Evolutionary conservation across 1,284 basidiomycete genomes (phyloP).

Genomic region (Crucibulum parvulum): DNA sequence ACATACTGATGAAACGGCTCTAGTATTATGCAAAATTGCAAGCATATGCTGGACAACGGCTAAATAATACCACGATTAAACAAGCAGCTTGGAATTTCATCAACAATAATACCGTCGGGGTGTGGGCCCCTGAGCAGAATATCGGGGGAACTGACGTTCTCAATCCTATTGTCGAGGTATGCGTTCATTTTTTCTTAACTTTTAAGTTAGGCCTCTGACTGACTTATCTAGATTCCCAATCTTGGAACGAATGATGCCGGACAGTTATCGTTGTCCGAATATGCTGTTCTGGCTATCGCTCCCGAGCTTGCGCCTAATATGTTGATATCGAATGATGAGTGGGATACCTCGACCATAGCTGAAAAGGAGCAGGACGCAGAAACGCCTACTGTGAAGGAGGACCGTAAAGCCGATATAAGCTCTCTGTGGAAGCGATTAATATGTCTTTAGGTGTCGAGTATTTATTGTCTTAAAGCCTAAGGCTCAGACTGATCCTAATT

Average conservation of each 20-base stretch:
- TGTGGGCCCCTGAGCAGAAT: slow-evolving; percentile 38
- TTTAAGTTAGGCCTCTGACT: background rate
- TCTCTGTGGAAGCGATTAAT: background rate
- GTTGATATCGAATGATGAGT: background rate
- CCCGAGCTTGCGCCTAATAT: slow-evolving; percentile 35
- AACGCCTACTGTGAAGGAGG: background rate
- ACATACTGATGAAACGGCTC: background rate
- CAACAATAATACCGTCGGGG: slow-evolving; percentile 38
- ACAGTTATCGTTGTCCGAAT: slow-evolving; percentile 42
- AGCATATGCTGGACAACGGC: slow-evolving; percentile 47
- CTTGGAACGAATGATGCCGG: slow-evolving; percentile 47
- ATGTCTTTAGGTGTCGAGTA: background rate
- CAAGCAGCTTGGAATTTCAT: slow-evolving; percentile 46
- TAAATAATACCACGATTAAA: slow-evolving; percentile 40
- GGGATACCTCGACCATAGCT: background rate
- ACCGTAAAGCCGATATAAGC: background rate
- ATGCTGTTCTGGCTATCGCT: slow-evolving; percentile 44
- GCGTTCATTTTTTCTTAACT: background rate
- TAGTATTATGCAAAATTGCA: slow-evolving; percentile 50
- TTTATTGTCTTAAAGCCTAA: too few relatives aligned
- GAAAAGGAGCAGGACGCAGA: background rate
- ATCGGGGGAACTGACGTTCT: slow-evolving; percentile 47
- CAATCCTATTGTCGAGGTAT: slow-evolving; percentile 42
- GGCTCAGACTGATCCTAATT: too few relatives aligned
- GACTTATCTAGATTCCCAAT: slow-evolving; percentile 37